Conservation (phyloP, 805 yeast species). For the Teunomyces funiuensis region DNA sequence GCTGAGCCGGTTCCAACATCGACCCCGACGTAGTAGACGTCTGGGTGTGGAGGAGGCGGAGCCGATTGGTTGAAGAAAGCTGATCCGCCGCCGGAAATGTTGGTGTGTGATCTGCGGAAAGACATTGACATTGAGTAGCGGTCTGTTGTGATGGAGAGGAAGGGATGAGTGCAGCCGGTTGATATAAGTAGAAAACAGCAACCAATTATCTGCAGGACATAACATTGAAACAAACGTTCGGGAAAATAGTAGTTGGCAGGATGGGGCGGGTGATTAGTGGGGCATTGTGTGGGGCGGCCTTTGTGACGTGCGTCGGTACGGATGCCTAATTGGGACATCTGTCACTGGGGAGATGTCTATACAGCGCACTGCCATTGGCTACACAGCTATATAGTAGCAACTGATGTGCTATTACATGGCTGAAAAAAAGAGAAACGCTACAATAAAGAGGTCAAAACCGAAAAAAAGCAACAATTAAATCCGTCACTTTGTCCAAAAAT, state of each 20-base stretch:
- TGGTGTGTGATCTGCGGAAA: constrained; percentile 40
- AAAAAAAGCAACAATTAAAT: too few species aligned
- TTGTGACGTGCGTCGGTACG: too few species aligned
- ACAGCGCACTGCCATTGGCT: too few species aligned
- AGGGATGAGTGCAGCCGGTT: neutral
- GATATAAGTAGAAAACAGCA: constrained; percentile 7
- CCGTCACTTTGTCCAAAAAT: too few species aligned
- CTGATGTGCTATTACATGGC: too few species aligned
- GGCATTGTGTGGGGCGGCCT: neutral
- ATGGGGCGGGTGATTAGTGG: neutral
- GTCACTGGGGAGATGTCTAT: too few species aligned
- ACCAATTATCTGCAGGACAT: neutral
- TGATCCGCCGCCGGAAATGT: constrained; percentile 40
- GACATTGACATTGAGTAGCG: constrained; percentile 23
- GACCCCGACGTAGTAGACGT: constrained; percentile 69
- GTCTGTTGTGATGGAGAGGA: too few species aligned
- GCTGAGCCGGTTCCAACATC: constrained; percentile 99
- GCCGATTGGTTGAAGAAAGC: constrained; percentile 33
- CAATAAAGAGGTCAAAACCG: too few species aligned
- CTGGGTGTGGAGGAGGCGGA: constrained; percentile 40
- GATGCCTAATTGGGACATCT: too few species aligned
- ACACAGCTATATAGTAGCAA: too few species aligned
- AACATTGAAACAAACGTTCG: constrained; percentile 1
- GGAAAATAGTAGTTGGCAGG: neutral
- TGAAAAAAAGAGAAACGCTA: too few species aligned